These are phyloP conservation scores for Myxozyma sirexii DNA, from an alignment of 805 yeast species.

Conservation along the genomic window DNA sequence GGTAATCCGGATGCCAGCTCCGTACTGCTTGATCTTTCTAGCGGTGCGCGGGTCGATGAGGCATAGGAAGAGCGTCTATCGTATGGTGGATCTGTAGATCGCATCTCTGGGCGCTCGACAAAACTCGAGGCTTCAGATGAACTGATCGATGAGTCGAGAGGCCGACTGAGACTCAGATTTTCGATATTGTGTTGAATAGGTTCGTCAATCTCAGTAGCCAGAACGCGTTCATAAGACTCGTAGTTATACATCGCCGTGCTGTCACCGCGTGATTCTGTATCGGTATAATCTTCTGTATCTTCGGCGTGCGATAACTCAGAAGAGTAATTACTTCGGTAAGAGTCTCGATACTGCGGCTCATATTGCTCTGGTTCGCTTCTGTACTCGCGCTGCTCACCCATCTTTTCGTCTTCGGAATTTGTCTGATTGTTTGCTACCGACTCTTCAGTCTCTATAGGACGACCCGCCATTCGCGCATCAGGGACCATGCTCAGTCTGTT, in stretches of 20 bases:
- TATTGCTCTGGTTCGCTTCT: not conserved
- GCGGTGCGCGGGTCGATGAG: not conserved
- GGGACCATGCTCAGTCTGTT: slow-evolving; percentile 11
- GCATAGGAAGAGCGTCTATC: slow-evolving; percentile 7
- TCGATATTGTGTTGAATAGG: slow-evolving; percentile 12
- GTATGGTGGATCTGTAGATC: not conserved
- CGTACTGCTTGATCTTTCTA: not conserved
- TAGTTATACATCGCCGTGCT: slow-evolving; percentile 10
- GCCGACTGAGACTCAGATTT: slow-evolving; percentile 18
- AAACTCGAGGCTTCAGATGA: slow-evolving; percentile 21
- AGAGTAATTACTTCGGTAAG: not conserved
- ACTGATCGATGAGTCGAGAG: slow-evolving; percentile 24
- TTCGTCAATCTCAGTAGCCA: slow-evolving; percentile 2
- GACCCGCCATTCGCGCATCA: not conserved
- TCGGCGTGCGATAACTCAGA: slow-evolving; percentile 1
- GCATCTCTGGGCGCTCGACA: slow-evolving; percentile 4
- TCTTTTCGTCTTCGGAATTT: not conserved
- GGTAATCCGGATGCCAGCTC: not conserved
- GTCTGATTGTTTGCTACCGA: not conserved
- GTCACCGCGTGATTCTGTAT: not conserved
- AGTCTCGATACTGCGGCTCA: not conserved
- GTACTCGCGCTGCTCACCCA: not conserved
- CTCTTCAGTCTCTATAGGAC: not conserved
- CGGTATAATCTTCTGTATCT: not conserved
- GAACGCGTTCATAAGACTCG: not conserved